Conservation (phyloP, 2,329 filamentous ascomycete genomes). For the Fusarium pseudocircinatum region DNA sequence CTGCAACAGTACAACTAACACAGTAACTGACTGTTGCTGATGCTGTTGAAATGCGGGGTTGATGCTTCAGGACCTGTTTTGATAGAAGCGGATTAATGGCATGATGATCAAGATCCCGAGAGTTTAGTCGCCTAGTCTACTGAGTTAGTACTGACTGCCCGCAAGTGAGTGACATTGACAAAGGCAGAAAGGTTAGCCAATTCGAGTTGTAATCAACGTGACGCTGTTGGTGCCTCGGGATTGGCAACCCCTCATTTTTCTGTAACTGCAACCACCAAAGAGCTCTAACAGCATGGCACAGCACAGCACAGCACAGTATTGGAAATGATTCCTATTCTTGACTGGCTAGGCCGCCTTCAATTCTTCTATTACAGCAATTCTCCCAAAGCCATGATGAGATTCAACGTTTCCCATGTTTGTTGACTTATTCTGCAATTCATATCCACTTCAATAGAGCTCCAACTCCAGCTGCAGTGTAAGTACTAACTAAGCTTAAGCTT, state of each 20-base stretch:
- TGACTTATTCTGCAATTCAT: not conserved
- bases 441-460: not conserved
- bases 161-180: not conserved
- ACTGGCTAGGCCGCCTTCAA: not conserved
- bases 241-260: slow-evolving; percentile 16
- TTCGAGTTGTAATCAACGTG: slow-evolving; percentile 27
- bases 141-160: not conserved
- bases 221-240: slow-evolving; percentile 27
- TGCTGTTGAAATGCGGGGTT: slow-evolving; percentile 29
- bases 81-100: slow-evolving; percentile 15
- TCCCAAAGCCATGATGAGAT: not conserved
- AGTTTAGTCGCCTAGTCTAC: not conserved
- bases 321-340: not conserved
- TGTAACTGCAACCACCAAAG: not conserved
- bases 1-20: not conserved
- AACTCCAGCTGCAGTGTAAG: not conserved
- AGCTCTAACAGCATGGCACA: not conserved
- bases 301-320: not conserved
- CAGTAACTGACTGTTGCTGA: not conserved
- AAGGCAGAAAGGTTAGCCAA: slow-evolving; percentile 19
- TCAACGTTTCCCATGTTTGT: fast-evolving
- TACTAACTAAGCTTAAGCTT: slow-evolving; percentile 1
- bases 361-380: not conserved
- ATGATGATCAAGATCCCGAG: slow-evolving; percentile 17
- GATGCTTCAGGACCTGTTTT: not conserved